Percentiles rank a stretch among this genome's conserved stretches.
These are phyloP conservation scores for Epichloe gansuensis DNA, from an alignment of 2,329 filamentous ascomycete genomes.

Conservation along the genomic window DNA sequence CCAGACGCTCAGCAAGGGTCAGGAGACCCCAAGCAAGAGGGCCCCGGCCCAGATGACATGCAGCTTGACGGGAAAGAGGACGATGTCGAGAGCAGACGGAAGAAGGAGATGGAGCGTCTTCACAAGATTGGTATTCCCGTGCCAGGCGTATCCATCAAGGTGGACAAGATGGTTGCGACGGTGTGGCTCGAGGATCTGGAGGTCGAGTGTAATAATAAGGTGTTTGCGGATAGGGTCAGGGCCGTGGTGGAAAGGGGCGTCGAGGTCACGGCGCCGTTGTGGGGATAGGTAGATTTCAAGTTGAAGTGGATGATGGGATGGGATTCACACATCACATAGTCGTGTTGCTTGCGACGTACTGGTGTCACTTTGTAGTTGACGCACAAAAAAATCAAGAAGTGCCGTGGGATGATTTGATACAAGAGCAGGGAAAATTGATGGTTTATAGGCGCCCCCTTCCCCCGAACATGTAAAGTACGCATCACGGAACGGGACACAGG, in stretches of 20 bases:
- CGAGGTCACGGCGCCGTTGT: constrained; percentile 72
- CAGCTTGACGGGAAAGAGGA: constrained; percentile 21
- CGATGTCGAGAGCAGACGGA: constrained; percentile 39
- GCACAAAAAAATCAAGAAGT: background rate
- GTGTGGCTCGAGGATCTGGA: constrained; percentile 90
- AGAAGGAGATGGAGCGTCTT: constrained; percentile 63
- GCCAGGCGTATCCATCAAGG: constrained; percentile 73
- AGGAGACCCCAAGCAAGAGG: background rate
- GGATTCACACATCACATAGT: too few species aligned
- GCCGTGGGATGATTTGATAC: too few species aligned
- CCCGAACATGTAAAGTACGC: background rate
- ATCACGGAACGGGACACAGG: background rate
- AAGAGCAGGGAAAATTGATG: too few species aligned
- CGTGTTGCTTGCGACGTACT: too few species aligned
- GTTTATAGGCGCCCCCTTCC: too few species aligned
- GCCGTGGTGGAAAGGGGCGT: constrained; percentile 84
- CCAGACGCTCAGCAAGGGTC: background rate
- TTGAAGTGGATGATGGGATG: too few species aligned
- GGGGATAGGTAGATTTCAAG: constrained; percentile 27
- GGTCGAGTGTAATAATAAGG: constrained; percentile 70
- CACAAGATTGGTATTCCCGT: constrained; percentile 81
- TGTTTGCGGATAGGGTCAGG: constrained; percentile 71
- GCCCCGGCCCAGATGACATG: constrained; percentile 2
- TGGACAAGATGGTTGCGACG: constrained; percentile 77
- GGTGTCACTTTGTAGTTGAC: background rate